Conservation (phyloP, 495 filamentous ascomycete species). For the Talaromyces adpressus region DNA sequence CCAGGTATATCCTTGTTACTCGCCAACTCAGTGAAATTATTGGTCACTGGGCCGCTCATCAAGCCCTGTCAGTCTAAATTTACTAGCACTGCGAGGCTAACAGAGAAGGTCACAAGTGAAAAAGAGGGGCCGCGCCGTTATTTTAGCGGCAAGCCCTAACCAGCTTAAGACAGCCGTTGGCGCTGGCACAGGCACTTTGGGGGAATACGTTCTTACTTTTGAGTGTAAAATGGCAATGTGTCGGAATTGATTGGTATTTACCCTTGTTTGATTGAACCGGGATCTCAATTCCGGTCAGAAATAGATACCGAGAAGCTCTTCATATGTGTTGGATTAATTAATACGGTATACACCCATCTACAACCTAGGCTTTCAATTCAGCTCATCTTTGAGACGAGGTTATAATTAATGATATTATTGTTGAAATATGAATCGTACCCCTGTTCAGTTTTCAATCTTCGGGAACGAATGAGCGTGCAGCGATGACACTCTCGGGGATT, state of each 20-base stretch:
- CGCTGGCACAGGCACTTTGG: neutral
- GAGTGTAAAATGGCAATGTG: neutral
- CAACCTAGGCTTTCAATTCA: neutral
- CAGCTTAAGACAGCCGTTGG: neutral
- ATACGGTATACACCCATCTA: neutral
- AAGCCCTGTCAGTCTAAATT: neutral
- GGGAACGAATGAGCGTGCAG: neutral
- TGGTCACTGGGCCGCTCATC: neutral
- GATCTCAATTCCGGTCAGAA: neutral
- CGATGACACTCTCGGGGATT: neutral
- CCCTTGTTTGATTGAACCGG: neutral
- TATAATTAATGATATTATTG: neutral
- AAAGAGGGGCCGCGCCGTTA: slow-evolving; percentile 4
- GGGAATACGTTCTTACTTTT: neutral
- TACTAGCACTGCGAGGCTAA: neutral
- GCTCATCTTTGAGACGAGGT: neutral
- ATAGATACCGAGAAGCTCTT: neutral
- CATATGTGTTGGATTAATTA: neutral
- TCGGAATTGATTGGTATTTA: neutral
- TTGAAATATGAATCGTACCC: neutral
- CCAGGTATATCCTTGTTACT: neutral
- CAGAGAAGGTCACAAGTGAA: neutral
- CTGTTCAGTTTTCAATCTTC: neutral
- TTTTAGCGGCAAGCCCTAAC: slow-evolving; percentile 2
- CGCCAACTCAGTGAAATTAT: neutral